Evolutionary conservation across 495 filamentous ascomycete genomes (phyloP), one percentile per base, ranked within the genome.

Genomic region (Aspergillus indologenus): DNA sequence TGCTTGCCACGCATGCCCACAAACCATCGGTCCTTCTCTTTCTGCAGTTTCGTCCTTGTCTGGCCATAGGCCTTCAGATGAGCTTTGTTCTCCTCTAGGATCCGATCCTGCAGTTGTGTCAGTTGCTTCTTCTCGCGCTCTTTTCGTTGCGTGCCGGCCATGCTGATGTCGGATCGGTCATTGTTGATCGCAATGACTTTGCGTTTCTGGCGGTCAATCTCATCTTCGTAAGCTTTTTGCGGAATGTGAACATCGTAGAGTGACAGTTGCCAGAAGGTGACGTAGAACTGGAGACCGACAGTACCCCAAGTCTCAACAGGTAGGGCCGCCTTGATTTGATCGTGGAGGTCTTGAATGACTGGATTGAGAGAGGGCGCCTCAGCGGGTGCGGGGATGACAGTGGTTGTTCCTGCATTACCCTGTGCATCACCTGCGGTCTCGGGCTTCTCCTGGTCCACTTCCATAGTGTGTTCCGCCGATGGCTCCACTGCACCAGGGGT

Each of bases 251-350:
- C 76, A 69, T 98, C 94, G 22, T 87, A 84, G 15, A 92, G 82
- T 21, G 90, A 84, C 17, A 96, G 80, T 49, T 91, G 87, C 95
- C 95, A 99, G 77, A 99, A 99, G 3, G 90, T 89, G 26, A 90
- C 85, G 67, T 91, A 96, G 68, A 96, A 95, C 31, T 85, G 79
- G 1, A 87, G 75, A 47, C 84, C 92, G 45, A 96, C 74, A 11
- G 80, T 76, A 19, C 83, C 78, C 82, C 87, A 91, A 1, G 82
- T 81, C 20, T 84, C 78, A 9, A 78, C 62, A 3, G 90, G 83
- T n/a, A 92, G 63, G 1, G 81, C 73, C 3, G 73, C 75, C 55
- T 81, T 79, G 20, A 96, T 78, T 49, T 85, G 74, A 15, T 87
- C 80, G 57, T 92, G 89, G 7, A 97, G 78, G 18, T 85, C 84